Percentiles rank a stretch among this genome's conserved stretches.
Conservation (phyloP, 2,329 filamentous ascomycete species). For the Blumeriella jaapii region DNA sequence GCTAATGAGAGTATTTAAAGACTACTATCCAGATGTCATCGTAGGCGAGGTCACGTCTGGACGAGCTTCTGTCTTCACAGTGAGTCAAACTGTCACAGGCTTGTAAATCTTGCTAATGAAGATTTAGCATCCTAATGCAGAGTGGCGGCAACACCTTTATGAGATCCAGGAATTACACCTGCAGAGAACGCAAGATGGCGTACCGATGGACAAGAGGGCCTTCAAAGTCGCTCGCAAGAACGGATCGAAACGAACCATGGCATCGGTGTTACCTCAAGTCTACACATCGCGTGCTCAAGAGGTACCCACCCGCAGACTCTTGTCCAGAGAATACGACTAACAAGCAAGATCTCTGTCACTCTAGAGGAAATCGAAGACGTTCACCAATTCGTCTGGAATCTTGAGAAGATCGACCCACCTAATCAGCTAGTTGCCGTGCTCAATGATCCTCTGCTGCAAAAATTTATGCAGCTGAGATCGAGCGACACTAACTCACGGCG, state of each 20-base stretch:
- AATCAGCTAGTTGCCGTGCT: constrained; percentile 72
- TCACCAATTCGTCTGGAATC: constrained; percentile 54
- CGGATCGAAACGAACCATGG: constrained; percentile 35
- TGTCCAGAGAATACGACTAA: constrained; percentile 2
- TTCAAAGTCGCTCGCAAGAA: constrained; percentile 53
- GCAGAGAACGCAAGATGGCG: constrained; percentile 34
- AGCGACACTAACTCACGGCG: constrained; percentile 39
- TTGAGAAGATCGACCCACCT: constrained; percentile 71
- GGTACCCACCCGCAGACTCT: constrained; percentile 28
- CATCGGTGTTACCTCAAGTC: constrained; percentile 51
- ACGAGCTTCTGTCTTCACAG: constrained; percentile 50
- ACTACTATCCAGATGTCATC: constrained; percentile 84
- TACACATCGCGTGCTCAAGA: constrained; percentile 65
- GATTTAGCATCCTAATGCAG: constrained; percentile 53
- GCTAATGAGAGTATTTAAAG: constrained; percentile 72
- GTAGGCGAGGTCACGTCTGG: constrained; percentile 55
- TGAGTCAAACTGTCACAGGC: constrained; percentile 20
- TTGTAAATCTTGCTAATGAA: constrained; percentile 17
- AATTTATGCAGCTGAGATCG: constrained; percentile 56
- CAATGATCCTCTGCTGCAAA: constrained; percentile 66
- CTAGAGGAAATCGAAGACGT: constrained; percentile 70
- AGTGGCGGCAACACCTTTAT: constrained; percentile 60
- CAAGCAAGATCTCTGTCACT: constrained; percentile 44
- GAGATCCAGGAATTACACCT: constrained; percentile 51
- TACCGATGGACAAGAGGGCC: constrained; percentile 34